Evolutionary conservation across 352 stramenopile species (phyloP).

Genomic region (Globisporangium mamillatum): DNA sequence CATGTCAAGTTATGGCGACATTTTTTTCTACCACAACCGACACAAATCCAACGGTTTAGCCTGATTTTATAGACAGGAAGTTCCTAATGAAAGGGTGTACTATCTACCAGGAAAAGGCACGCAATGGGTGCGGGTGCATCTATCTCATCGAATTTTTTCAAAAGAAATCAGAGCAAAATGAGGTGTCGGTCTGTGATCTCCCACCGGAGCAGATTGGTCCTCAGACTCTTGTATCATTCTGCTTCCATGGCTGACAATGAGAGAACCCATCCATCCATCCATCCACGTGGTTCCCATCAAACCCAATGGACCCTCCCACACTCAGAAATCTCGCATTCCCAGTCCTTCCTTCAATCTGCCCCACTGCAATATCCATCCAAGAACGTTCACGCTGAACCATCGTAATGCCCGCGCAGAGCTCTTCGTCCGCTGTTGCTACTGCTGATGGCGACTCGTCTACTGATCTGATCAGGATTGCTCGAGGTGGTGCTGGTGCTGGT

Average conservation of each 20-base stretch:
- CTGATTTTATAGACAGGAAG: too few relatives aligned
- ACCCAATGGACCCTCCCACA: neutral
- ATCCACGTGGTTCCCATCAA: neutral
- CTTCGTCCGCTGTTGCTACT: neutral
- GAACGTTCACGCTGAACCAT: neutral
- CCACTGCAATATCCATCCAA: neutral
- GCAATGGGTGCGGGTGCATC: neutral
- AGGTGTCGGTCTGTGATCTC: neutral
- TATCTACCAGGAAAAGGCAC: neutral
- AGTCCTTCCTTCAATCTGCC: neutral
- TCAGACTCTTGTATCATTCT: neutral
- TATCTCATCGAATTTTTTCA: neutral
- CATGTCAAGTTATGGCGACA: too few relatives aligned
- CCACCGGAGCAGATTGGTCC: neutral
- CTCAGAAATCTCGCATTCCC: neutral
- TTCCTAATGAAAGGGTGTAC: too few relatives aligned
- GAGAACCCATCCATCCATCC: neutral
- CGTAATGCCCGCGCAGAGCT: neutral
- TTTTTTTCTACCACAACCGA: too few relatives aligned
- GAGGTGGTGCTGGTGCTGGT: too few relatives aligned
- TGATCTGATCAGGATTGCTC: neutral
- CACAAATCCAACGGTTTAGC: too few relatives aligned
- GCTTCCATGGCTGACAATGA: neutral
- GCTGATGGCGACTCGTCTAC: neutral
- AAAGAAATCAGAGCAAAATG: slow-evolving; percentile 7